These are phyloP conservation scores for Fraxinus excelsior DNA, from an alignment of 257 asterid genomes.

Conservation along the genomic window DNA sequence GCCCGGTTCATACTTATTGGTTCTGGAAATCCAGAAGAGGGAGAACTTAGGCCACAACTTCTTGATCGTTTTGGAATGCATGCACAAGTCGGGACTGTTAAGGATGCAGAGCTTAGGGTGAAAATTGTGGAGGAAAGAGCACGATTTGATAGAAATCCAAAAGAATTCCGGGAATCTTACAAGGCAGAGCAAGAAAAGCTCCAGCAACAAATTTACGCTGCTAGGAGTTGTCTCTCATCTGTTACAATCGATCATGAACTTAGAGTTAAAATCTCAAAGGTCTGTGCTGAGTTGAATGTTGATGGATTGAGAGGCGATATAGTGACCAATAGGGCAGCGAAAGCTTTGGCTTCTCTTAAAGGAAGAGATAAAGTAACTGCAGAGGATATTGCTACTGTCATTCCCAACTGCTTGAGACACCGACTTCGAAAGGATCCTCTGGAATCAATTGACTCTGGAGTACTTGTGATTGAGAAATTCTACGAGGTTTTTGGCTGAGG, in stretches of 20 bases:
- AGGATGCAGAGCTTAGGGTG: constrained; percentile 92
- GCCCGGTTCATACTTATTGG: constrained; percentile 91
- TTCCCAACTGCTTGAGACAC: constrained; percentile 94
- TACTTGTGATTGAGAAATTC: constrained; percentile 88
- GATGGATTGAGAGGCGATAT: constrained; percentile 94
- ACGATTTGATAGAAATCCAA: constrained; percentile 76
- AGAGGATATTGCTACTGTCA: constrained; percentile 86
- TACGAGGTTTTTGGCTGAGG: constrained; percentile 70
- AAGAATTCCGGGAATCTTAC: constrained; percentile 72
- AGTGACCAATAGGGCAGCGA: constrained; percentile 85
- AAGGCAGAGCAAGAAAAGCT: constrained; percentile 79
- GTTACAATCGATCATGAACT: constrained; percentile 75
- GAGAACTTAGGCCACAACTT: constrained; percentile 94
- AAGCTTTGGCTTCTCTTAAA: constrained; percentile 84
- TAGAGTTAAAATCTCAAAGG: constrained; percentile 78
- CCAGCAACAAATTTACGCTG: constrained; percentile 66
- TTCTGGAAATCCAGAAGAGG: constrained; percentile 94
- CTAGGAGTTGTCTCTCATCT: constrained; percentile 55
- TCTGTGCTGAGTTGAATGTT: constrained; percentile 84
- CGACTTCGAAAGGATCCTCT: constrained; percentile 85
- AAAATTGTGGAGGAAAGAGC: constrained; percentile 96
- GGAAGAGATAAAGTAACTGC: constrained; percentile 75
- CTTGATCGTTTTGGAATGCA: constrained; percentile 98
- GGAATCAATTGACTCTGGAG: constrained; percentile 92
- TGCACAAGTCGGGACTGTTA: constrained; percentile 86